Evolutionary conservation across 2,329 filamentous ascomycete genomes (phyloP).

Genomic region (Ophiostoma himal-ulmi): DNA sequence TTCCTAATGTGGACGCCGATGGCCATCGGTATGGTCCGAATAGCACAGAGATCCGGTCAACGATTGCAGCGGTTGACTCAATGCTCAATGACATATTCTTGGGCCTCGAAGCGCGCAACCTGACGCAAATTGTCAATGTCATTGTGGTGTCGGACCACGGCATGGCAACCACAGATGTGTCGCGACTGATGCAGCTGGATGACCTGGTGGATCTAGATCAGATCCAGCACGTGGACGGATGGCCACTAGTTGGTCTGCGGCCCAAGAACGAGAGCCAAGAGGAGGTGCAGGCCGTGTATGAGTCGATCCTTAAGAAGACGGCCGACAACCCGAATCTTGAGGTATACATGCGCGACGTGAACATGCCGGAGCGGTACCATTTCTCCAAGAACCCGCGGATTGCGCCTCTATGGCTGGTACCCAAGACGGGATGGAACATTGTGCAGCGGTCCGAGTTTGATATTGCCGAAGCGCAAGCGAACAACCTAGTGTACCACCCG

Average conservation of each 20-base stretch:
- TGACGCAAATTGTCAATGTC: constrained; percentile 86
- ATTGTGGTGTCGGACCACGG: constrained; percentile 97
- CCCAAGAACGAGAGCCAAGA: constrained; percentile 56
- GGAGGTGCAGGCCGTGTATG: constrained; percentile 63
- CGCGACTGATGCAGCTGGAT: constrained; percentile 80
- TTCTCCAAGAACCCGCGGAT: constrained; percentile 85
- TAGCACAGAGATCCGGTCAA: constrained; percentile 78
- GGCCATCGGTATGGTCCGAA: constrained; percentile 90
- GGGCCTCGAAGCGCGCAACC: constrained; percentile 72
- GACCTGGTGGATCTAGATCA: constrained; percentile 73
- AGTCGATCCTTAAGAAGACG: constrained; percentile 51
- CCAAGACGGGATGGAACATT: constrained; percentile 87
- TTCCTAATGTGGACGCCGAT: constrained; percentile 82
- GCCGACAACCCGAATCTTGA: constrained; percentile 65
- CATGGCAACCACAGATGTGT: constrained; percentile 86
- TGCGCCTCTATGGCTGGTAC: constrained; percentile 89
- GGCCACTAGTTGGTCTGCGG: constrained; percentile 85
- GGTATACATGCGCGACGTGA: constrained; percentile 75
- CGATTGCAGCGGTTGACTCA: constrained; percentile 70
- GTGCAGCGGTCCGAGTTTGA: constrained; percentile 75
- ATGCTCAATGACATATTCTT: constrained; percentile 74
- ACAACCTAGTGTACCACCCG: constrained; percentile 66
- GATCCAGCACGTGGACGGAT: constrained; percentile 83
- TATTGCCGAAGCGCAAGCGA: constrained; percentile 58
- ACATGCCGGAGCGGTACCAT: constrained; percentile 91